Evolutionary conservation across 208 protist genomes (phyloP), one percentile per base, ranked within the genome.

Genomic region (Porcisia hertigi): DNA sequence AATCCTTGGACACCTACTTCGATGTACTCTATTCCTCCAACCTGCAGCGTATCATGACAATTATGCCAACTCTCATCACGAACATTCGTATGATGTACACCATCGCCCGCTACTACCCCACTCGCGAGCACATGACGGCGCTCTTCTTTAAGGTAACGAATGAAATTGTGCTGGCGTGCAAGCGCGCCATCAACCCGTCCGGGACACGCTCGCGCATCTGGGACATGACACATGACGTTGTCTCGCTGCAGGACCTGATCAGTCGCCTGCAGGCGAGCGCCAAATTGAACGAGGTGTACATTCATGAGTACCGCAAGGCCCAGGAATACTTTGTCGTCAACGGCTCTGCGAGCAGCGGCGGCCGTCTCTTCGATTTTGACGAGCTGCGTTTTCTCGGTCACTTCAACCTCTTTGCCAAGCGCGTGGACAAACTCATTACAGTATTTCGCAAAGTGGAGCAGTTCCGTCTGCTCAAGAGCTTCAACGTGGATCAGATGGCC

Each of bases 71-170:
- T 23, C 85, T 99, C 41, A 98, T 99, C 60, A 88, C 96, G 64
- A 98, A 98, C 77, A 94, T 99, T 74, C 95, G 97, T 64, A 99
- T 99, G 95, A 98, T 99, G 89, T 97, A 98, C 89, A 96, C 92
- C 41, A 97, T 99, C 77, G 94, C 98, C 20, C 89, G 97, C 64
- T 99, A 99, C 87, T 99, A 99, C 91, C 92, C 93, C 54, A 98
- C 90, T 25, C 88, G 85, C 30, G 92, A 95, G 78, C 95, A 94
- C 75, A 99, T 99, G 97, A 99, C 97, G 54, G 91, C 90, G 52
- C 90, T 99, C 23, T 98, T 99, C 75, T 97, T 98, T 80, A 99
- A 99, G 82, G 98, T 99, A 71, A 99, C 97, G 9, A 99, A 99
- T 82, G 96, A 98, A 83, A 97, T 99, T 67, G 98, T 99, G 71